Evolutionary conservation across 306 rosid species (phyloP).

Genomic region (Luffa aegyptiaca): DNA sequence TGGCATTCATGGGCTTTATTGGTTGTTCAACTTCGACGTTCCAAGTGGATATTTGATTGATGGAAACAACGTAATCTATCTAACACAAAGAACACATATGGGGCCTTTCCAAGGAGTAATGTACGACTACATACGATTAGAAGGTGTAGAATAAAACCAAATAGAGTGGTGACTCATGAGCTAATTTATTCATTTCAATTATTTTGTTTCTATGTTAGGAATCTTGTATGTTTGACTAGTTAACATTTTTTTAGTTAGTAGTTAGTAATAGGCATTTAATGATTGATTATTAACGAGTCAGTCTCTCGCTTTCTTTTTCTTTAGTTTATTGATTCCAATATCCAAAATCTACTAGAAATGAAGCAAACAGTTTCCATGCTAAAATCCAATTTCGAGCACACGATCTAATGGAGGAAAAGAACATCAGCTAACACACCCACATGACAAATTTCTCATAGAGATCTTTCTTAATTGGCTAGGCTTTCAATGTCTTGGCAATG

Average conservation of each 20-base stretch:
- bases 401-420: not conserved
- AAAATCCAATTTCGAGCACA: not conserved
- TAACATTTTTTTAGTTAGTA: not conserved
- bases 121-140: not conserved
- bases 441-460: not conserved
- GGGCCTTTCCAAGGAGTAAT: not conserved
- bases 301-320: not conserved
- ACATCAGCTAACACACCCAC: not conserved
- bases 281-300: not conserved
- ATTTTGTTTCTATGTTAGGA: not conserved
- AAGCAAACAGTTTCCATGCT: not conserved
- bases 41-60: not conserved
- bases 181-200: not conserved
- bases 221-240: not conserved
- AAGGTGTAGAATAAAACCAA: not conserved
- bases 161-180: not conserved
- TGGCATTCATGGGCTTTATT: slow-evolving; percentile 1
- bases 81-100: not conserved
- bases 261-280: not conserved
- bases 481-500: slow-evolving; percentile 10
- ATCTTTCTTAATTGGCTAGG: not conserved
- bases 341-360: not conserved
- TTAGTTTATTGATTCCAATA: not conserved
- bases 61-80: not conserved
- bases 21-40: not conserved